Percentiles rank a stretch among this genome's conserved stretches.
Evolutionary conservation across 768 basidiomycete species (phyloP).

Genomic region (Lactarius hengduanensis): DNA sequence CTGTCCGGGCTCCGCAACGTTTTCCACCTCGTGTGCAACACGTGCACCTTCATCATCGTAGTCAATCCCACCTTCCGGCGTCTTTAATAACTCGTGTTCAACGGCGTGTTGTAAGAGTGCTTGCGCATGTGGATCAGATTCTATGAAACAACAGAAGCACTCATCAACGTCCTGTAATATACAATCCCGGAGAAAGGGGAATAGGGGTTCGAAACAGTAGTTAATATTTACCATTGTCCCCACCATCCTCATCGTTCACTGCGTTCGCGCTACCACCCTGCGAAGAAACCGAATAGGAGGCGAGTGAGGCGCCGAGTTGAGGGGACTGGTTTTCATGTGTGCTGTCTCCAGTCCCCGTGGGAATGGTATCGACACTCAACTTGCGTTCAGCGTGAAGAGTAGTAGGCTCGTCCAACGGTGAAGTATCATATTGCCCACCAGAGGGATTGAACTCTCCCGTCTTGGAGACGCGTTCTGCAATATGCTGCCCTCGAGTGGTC

Average conservation of each 20-base stretch:
- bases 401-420: conserved; percentile 26
- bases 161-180: conserved; percentile 28
- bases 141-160: conserved; percentile 23
- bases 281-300: conserved; percentile 14
- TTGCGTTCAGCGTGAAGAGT: conserved; percentile 7
- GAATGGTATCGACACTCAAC: background rate
- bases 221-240: conserved; percentile 47
- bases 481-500: conserved; percentile 51
- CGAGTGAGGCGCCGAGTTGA: conserved; percentile 5
- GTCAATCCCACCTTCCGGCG: conserved; percentile 5
- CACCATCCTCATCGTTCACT: conserved; percentile 27
- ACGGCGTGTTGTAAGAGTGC: conserved; percentile 16
- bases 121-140: conserved; percentile 25
- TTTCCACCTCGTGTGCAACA: conserved; percentile 24
- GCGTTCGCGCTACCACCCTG: conserved; percentile 27
- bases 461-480: conserved; percentile 43
- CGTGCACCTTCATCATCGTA: conserved; percentile 21
- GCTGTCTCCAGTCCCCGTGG: conserved; percentile 11
- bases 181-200: conserved; percentile 27
- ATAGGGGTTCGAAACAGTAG: conserved; percentile 30
- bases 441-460: conserved; percentile 64
- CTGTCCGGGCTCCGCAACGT: conserved; percentile 2
- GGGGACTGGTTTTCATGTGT: conserved; percentile 29
- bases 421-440: conserved; percentile 33
- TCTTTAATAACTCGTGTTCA: conserved; percentile 1